Percentiles rank a stretch among this genome's conserved stretches.
These are phyloP conservation scores for Yarrowia sp. DNA, from an alignment of 805 yeast species.

Conservation along the genomic window DNA sequence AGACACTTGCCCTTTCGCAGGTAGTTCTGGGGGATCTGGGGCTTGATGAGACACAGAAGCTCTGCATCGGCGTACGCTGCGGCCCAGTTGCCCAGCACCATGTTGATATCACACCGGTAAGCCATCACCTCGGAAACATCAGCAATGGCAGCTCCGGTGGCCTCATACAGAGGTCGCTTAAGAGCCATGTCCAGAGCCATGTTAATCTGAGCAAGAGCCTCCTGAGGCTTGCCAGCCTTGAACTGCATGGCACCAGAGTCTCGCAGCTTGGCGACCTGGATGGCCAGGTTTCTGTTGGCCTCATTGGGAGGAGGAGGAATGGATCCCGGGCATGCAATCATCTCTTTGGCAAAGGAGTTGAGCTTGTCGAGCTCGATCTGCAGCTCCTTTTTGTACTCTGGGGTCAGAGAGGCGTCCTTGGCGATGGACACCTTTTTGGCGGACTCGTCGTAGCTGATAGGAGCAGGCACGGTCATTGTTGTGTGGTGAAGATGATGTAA, in stretches of 20 bases:
- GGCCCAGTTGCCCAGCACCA: conserved; percentile 38
- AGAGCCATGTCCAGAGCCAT: conserved; percentile 43
- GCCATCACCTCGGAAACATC: conserved; percentile 38
- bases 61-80: conserved; percentile 42
- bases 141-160: conserved; percentile 36
- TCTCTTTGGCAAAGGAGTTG: conserved; percentile 36
- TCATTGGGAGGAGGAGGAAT: conserved; percentile 40
- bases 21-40: conserved; percentile 37
- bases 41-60: conserved; percentile 37
- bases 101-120: conserved; percentile 42
- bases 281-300: conserved; percentile 32
- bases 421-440: conserved; percentile 29
- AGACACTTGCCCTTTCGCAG: conserved; percentile 38
- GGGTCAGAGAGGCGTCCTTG: conserved; percentile 25
- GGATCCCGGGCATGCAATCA: conserved; percentile 35
- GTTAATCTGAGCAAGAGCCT: conserved; percentile 39
- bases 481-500: background rate
- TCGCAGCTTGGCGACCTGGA: conserved; percentile 38
- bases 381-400: conserved; percentile 30
- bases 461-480: conserved; percentile 25
- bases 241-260: conserved; percentile 37
- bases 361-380: conserved; percentile 32
- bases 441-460: conserved; percentile 31
- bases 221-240: conserved; percentile 34
- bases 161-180: conserved; percentile 43